A percentile compares a stretch with the other conserved stretches of the same genome.
Evolutionary conservation across 2,329 filamentous ascomycete species (phyloP).

Genomic region (Colletotrichum viniferum): DNA sequence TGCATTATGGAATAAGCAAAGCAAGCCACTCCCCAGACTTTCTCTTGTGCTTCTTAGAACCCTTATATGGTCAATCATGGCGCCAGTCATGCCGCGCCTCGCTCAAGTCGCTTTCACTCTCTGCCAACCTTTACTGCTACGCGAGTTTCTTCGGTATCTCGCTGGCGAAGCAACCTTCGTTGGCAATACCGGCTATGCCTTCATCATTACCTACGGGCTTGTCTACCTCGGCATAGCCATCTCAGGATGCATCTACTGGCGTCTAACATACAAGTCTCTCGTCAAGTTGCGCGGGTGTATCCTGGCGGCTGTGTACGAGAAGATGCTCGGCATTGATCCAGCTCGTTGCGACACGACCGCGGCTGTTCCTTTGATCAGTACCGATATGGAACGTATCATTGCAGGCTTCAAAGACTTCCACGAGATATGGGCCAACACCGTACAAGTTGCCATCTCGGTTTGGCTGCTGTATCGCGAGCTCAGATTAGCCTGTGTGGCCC

Average conservation of each 20-base stretch:
- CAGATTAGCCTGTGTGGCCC: not conserved
- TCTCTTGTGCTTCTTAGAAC: not conserved
- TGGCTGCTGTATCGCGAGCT: conserved; percentile 48
- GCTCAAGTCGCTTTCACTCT: conserved; percentile 35
- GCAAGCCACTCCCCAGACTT: not conserved
- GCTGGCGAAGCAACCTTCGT: not conserved
- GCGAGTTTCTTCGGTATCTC: conserved; percentile 31
- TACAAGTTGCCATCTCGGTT: conserved; percentile 47
- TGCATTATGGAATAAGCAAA: not conserved
- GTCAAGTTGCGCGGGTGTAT: conserved; percentile 35
- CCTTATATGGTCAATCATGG: conserved; percentile 15
- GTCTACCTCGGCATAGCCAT: conserved; percentile 46
- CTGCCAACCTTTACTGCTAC: conserved; percentile 42
- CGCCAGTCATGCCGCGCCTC: conserved; percentile 37
- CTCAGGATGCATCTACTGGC: conserved; percentile 38
- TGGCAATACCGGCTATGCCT: conserved; percentile 38
- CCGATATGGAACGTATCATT: conserved; percentile 48
- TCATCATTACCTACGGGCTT: conserved; percentile 43
- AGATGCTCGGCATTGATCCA: conserved; percentile 39
- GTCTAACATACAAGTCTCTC: conserved; percentile 35
- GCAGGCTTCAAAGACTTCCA: conserved; percentile 38
- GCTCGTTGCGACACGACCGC: conserved; percentile 33
- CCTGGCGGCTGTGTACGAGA: conserved; percentile 52
- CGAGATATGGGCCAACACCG: conserved; percentile 41
- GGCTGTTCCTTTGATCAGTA: conserved; percentile 50